Conservation (phyloP, 106 monocot species). For the Platanthera guangdongensis region DNA sequence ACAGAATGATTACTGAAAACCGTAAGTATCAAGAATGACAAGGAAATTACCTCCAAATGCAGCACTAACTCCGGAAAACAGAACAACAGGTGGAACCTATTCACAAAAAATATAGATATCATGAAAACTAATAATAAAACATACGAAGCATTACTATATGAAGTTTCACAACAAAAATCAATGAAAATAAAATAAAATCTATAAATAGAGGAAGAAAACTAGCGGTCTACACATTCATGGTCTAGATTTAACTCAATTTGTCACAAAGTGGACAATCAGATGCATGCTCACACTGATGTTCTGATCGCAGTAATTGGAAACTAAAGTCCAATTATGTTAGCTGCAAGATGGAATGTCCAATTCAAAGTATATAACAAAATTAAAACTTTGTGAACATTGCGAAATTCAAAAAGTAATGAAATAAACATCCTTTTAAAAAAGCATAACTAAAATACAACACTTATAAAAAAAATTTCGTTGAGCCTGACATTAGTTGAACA, state of each 20-base stretch:
- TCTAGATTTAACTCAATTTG: neutral
- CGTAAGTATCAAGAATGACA: neutral
- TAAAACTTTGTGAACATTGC: too few species aligned
- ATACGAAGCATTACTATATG: neutral
- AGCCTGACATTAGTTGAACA: too few species aligned
- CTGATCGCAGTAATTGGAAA: too few species aligned
- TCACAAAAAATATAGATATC: constrained; percentile 1
- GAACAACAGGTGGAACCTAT: constrained; percentile 62
- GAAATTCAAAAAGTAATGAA: too few species aligned
- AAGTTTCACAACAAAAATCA: neutral
- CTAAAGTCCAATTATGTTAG: too few species aligned
- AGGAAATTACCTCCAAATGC: constrained; percentile 51
- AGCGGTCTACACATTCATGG: neutral
- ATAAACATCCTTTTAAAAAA: too few species aligned
- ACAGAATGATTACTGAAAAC: neutral
- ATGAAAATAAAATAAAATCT: neutral
- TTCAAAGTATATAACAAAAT: too few species aligned
- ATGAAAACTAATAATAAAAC: neutral
- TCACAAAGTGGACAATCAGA: neutral
- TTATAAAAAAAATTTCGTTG: too few species aligned
- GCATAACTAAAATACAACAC: too few species aligned
- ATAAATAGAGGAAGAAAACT: neutral
- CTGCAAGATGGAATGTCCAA: too few species aligned
- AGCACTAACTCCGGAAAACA: constrained; percentile 65
- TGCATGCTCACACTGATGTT: neutral